Conservation (phyloP, 257 asterid species). For the Voacanga thouarsii region DNA sequence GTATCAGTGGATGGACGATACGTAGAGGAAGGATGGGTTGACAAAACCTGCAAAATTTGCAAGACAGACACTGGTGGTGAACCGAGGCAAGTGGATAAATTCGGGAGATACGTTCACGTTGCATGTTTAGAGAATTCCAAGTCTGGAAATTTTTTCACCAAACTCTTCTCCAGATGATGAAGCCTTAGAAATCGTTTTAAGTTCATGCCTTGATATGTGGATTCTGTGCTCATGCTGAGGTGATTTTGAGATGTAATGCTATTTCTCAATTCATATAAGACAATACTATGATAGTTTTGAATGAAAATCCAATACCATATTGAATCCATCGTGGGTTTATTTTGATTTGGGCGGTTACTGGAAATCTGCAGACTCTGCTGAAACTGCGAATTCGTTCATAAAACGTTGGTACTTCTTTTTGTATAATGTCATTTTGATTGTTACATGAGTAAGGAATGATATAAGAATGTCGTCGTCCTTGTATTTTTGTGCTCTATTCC, state of each 20-base stretch:
- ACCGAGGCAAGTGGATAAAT: constrained; percentile 71
- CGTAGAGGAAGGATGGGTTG: constrained; percentile 99
- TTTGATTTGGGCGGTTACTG: too few relatives aligned
- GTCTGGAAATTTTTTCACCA: constrained; percentile 74
- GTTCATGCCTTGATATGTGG: too few relatives aligned
- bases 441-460: too few relatives aligned
- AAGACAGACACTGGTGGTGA: constrained; percentile 86
- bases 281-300: background rate
- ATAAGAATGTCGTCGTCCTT: too few relatives aligned
- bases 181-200: background rate
- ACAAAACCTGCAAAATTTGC: constrained; percentile 94
- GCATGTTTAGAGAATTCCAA: constrained; percentile 58
- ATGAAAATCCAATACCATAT: background rate
- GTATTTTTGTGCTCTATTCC: too few relatives aligned
- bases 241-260: background rate
- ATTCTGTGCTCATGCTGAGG: background rate
- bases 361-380: too few relatives aligned
- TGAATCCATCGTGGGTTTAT: too few relatives aligned
- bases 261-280: background rate
- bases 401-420: too few relatives aligned
- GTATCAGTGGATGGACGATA: constrained; percentile 75
- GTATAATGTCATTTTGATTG: too few relatives aligned
- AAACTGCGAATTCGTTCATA: too few relatives aligned
- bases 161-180: constrained; percentile 55
- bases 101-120: constrained; percentile 83